A percentile compares a stretch with the other conserved stretches of the same genome.
phyloP scores from a whole-genome alignment of 495 filamentous ascomycete genomes.

The Viridothelium virens region DNA sequence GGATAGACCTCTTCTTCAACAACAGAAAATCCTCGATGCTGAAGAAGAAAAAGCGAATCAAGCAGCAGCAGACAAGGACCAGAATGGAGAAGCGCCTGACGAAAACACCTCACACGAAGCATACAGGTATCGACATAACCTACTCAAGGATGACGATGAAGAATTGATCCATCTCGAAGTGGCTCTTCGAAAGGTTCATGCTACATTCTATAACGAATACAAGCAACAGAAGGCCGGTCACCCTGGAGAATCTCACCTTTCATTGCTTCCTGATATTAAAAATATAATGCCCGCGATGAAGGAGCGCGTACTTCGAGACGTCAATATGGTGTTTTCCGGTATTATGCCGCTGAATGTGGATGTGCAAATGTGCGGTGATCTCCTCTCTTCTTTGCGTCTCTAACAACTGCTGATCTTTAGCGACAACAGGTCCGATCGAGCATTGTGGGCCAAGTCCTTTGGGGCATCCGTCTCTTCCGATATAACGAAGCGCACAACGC shows the following conservation, averaged over 20 bases:
- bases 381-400: too few relatives aligned
- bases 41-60: slow-evolving; percentile 47
- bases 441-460: slow-evolving; percentile 74
- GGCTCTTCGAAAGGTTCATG: slow-evolving; percentile 67
- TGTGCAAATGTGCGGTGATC: slow-evolving; percentile 45
- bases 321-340: slow-evolving; percentile 76
- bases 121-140: slow-evolving; percentile 57
- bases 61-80: slow-evolving; percentile 44
- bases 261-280: slow-evolving; percentile 77
- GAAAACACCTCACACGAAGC: slow-evolving; percentile 39
- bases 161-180: slow-evolving; percentile 68
- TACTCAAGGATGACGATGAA: slow-evolving; percentile 75
- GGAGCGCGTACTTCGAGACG: slow-evolving; percentile 55
- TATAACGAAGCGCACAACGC: slow-evolving; percentile 53
- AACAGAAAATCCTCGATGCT: slow-evolving; percentile 84
- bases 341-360: slow-evolving; percentile 76
- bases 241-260: slow-evolving; percentile 52
- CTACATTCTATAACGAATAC: slow-evolving; percentile 74
- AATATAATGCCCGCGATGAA: slow-evolving; percentile 74
- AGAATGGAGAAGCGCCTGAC: slow-evolving; percentile 32
- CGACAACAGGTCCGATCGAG: slow-evolving; percentile 61
- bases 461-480: slow-evolving; percentile 63
- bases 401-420: slow-evolving; percentile 2
- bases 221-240: slow-evolving; percentile 44
- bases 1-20: slow-evolving; percentile 75